Conservation (phyloP, 345 rosid genomes). For the Anacardium occidentale region DNA sequence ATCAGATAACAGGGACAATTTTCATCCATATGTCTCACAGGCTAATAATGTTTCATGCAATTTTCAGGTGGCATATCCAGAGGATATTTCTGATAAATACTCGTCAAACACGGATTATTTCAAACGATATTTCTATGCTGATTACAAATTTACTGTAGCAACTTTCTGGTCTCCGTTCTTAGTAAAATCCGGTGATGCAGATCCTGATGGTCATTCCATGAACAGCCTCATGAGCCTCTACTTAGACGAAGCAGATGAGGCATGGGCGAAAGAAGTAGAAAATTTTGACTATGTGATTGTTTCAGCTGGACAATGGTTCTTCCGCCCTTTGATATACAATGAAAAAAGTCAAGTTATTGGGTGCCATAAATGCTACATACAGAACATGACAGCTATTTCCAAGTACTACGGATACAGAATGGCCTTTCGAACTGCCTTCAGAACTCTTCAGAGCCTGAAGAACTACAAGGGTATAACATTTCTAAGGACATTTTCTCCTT, state of each 20-base stretch:
- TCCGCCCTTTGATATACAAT: constrained; percentile 42
- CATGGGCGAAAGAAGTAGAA: constrained; percentile 43
- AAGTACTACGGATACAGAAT: constrained; percentile 50
- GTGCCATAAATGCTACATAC: constrained; percentile 37
- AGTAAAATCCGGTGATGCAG: constrained; percentile 45
- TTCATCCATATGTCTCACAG: not conserved
- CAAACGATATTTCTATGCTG: constrained; percentile 27
- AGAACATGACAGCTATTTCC: constrained; percentile 34
- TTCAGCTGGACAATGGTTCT: constrained; percentile 64
- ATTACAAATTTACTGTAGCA: constrained; percentile 44
- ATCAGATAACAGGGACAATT: too few species aligned
- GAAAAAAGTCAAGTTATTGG: constrained; percentile 34
- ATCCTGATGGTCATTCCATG: constrained; percentile 37
- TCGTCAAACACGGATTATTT: constrained; percentile 26
- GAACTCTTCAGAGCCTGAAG: constrained; percentile 35
- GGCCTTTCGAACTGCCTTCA: constrained; percentile 60
- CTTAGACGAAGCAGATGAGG: constrained; percentile 49
- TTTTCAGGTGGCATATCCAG: constrained; percentile 41
- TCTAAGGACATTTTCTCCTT: constrained; percentile 53
- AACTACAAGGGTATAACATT: constrained; percentile 40
- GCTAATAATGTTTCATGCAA: not conserved
- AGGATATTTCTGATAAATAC: constrained; percentile 27
- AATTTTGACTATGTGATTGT: constrained; percentile 46
- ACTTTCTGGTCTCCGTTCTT: constrained; percentile 52
- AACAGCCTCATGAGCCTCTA: constrained; percentile 43